phyloP scores from a whole-genome alignment of 768 basidiomycete genomes.

The Grammothele lineata region DNA sequence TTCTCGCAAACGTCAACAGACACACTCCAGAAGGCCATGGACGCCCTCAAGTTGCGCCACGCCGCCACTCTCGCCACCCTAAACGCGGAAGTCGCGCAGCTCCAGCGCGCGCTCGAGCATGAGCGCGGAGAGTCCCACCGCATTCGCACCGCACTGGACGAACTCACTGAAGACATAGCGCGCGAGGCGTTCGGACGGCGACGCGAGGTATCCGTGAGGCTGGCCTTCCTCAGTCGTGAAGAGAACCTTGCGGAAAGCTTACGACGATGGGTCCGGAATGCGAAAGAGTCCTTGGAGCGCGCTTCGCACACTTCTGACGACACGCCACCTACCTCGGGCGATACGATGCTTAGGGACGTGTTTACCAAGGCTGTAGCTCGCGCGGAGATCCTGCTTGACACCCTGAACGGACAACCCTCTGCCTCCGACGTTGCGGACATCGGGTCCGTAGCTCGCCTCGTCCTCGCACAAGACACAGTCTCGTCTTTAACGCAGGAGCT shows the following conservation, averaged over 20 bases:
- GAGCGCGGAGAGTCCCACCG: slow-evolving; percentile 42
- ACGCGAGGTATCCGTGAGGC: slow-evolving; percentile 62
- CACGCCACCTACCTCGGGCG: slow-evolving; percentile 1
- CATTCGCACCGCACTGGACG: slow-evolving; percentile 61
- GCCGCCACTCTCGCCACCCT: slow-evolving; percentile 56
- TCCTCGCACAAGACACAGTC: slow-evolving; percentile 46
- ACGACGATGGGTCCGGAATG: slow-evolving; percentile 50
- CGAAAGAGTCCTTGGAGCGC: slow-evolving; percentile 37
- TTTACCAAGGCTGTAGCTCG: slow-evolving; percentile 33
- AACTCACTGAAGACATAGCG: slow-evolving; percentile 64
- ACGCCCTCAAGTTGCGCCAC: slow-evolving; percentile 56
- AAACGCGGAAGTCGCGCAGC: slow-evolving; percentile 41
- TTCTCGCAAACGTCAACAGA: slow-evolving; percentile 78
- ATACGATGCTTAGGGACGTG: slow-evolving; percentile 5
- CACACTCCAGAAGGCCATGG: slow-evolving; percentile 56
- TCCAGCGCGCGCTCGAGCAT: slow-evolving; percentile 40
- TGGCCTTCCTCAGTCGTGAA: slow-evolving; percentile 61
- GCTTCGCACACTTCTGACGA: slow-evolving; percentile 1
- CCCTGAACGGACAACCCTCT: slow-evolving; percentile 33
- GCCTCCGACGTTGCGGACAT: slow-evolving; percentile 27
- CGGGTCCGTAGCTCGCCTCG: slow-evolving; percentile 50
- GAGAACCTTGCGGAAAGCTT: slow-evolving; percentile 53
- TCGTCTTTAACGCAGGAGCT: slow-evolving; percentile 54
- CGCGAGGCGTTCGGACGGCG: slow-evolving; percentile 71
- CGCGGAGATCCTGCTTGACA: slow-evolving; percentile 30